Evolutionary conservation across 805 yeast species (phyloP).

Genomic region (Starmerella floris): DNA sequence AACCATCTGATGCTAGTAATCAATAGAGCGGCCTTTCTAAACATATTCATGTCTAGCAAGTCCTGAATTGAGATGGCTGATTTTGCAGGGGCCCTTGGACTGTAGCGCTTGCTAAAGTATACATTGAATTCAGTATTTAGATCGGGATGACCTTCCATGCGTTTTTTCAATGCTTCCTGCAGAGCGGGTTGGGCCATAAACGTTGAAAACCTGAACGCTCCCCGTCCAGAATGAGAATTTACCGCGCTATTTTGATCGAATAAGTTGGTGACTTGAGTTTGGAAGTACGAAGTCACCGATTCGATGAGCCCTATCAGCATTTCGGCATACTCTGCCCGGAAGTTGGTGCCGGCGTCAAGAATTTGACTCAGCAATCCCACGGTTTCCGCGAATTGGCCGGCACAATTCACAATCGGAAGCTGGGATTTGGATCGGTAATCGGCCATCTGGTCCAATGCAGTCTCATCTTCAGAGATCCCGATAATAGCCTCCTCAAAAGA

Average conservation of each 20-base stretch:
- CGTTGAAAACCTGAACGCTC: neutral
- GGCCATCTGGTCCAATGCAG: slow-evolving; percentile 29
- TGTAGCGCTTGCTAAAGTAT: slow-evolving; percentile 17
- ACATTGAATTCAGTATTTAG: slow-evolving; percentile 17
- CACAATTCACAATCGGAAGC: slow-evolving; percentile 30
- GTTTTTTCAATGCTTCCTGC: neutral
- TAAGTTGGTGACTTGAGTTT: neutral
- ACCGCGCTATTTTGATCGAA: neutral
- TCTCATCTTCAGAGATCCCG: slow-evolving; percentile 32
- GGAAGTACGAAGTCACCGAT: slow-evolving; percentile 13
- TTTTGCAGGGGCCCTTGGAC: slow-evolving; percentile 7
- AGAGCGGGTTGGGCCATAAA: neutral
- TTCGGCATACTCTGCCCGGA: slow-evolving; percentile 41
- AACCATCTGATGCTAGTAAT: slow-evolving; percentile 45
- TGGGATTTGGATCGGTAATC: slow-evolving; percentile 24
- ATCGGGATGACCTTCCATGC: neutral
- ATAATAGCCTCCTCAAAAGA: slow-evolving; percentile 43
- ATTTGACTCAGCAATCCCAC: slow-evolving; percentile 38
- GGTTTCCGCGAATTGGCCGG: slow-evolving; percentile 36
- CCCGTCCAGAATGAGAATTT: neutral
- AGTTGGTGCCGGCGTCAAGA: slow-evolving; percentile 48
- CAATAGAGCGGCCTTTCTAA: slow-evolving; percentile 41
- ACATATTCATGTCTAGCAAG: slow-evolving; percentile 39
- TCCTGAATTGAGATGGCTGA: slow-evolving; percentile 34
- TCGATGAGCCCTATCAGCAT: slow-evolving; percentile 24